Base-by-base conservation (phyloP, 768 basidiomycete genomes). In the Kwoniella sp. region DNA sequence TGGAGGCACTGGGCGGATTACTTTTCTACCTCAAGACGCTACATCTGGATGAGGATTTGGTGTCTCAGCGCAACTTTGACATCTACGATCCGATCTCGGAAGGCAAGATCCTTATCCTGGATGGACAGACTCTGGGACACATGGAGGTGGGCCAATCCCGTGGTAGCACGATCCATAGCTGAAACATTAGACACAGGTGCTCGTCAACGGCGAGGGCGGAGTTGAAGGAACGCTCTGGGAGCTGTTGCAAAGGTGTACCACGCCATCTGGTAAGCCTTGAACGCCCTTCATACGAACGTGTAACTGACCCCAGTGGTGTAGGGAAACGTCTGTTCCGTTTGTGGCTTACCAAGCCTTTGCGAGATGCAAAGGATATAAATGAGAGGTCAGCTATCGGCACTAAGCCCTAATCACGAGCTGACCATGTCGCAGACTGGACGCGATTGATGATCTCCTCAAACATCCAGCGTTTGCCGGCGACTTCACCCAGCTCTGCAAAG, bases 41-140 rank as follows among this genome's bases (percentile, higher is more conserved):
- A 33, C 98, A 98, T 68, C 89, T 98, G 57, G 93, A 92, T 76
- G 87, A 89, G 69, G 92, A 96, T 59, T 83, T 99, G 49, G 74
- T 99, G 65, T 88, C 84, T 48, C 91, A 95, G 86, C 87, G 84
- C 76, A 98, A 98, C 70, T 99, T 99, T 80, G 92, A 96, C 62
- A 79, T 95, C 32, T 95, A 93, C 67, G 90, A 96, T 73, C 95
- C 95, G 0, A 89, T 96, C 82, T 85, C 86, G 70, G 80, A 81
- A 55, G 91, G 90, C n/a, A 80, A 84, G 67, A 87, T 84, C 23
- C 76, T 98, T 49, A 80, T 88, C 0, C 79, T 99, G 36, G 92
- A 99, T 73, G 95, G 95, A 2, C 91, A 96, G 71, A 92, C 90
- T 0, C 78, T 99, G 46, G 87, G 89, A 14, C 95, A 99, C 71